Conservation (phyloP, 768 basidiomycete genomes). For the Lepiota subincarnata region DNA sequence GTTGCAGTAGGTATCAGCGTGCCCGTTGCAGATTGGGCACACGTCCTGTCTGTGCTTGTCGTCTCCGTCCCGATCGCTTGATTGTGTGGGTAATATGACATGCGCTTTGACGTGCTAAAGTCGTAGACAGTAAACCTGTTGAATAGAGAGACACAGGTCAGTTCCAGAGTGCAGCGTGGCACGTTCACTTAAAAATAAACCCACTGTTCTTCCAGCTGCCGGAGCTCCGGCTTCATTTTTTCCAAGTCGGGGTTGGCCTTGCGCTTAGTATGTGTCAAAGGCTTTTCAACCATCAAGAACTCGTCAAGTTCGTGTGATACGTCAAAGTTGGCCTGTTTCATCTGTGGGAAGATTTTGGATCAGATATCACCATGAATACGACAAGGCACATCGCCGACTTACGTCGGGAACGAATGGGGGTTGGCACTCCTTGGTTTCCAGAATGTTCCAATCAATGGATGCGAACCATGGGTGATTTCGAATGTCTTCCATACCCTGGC, state of each 20-base stretch:
- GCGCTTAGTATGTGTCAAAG: slow-evolving; percentile 90
- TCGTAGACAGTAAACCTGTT: slow-evolving; percentile 87
- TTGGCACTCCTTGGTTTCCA: slow-evolving; percentile 65
- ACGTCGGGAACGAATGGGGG: slow-evolving; percentile 94
- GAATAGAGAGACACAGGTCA: slow-evolving; percentile 1
- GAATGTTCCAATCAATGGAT: slow-evolving; percentile 71
- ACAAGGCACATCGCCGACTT: slow-evolving; percentile 33
- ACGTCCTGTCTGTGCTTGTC: slow-evolving; percentile 37
- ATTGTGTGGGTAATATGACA: slow-evolving; percentile 87
- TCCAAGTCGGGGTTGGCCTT: slow-evolving; percentile 83
- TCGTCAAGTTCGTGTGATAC: slow-evolving; percentile 97
- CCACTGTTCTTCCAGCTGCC: slow-evolving; percentile 91
- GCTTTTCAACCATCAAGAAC: slow-evolving; percentile 95
- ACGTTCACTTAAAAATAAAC: slow-evolving; percentile 21
- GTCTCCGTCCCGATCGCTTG: slow-evolving; percentile 45
- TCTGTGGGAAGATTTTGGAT: slow-evolving; percentile 40
- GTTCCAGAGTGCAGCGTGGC: neutral
- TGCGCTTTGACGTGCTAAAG: slow-evolving; percentile 64
- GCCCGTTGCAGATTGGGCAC: slow-evolving; percentile 37
- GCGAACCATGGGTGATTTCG: slow-evolving; percentile 83
- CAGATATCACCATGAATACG: slow-evolving; percentile 1
- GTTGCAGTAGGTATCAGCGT: slow-evolving; percentile 44
- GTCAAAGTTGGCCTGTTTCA: slow-evolving; percentile 97
- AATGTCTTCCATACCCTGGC: slow-evolving; percentile 74
- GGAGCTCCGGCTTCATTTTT: slow-evolving; percentile 86